Conservation (phyloP, 1,139 yeast genomes). For the Yamadazyma buinensis region DNA sequence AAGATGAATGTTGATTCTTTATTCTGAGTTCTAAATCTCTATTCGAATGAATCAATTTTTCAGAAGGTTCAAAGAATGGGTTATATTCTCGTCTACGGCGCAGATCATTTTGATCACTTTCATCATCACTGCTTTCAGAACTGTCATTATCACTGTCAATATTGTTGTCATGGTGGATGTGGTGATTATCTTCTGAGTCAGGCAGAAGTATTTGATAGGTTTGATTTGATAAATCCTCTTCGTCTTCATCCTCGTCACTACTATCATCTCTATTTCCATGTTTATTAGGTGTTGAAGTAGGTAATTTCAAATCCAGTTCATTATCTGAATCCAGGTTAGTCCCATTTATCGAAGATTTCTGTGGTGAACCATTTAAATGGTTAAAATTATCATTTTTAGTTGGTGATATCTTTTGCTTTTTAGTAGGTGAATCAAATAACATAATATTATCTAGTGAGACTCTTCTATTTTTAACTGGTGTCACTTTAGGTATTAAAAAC, state of each 20-base stretch:
- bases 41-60: not conserved
- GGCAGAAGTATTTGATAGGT: not conserved
- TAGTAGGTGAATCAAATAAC: conserved; percentile 27
- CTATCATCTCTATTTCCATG: not conserved
- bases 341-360: not conserved
- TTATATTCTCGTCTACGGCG: not conserved
- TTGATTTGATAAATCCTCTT: not conserved
- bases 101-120: not conserved
- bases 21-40: conserved; percentile 1
- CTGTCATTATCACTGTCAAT: not conserved
- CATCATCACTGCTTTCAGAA: not conserved
- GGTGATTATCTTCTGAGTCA: no score
- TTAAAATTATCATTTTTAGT: conserved; percentile 3
- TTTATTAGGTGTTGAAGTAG: conserved; percentile 1
- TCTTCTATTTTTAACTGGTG: conserved; percentile 3
- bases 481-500: conserved; percentile 8
- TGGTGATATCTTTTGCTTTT: conserved; percentile 15
- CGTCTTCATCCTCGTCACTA: not conserved
- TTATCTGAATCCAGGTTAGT: conserved; percentile 2
- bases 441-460: conserved; percentile 19
- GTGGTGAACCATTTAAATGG: conserved; percentile 3
- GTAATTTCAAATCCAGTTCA: not conserved
- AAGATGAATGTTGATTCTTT: not conserved
- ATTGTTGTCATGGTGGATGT: not conserved
- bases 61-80: conserved; percentile 1